Evolutionary conservation across 2,329 filamentous ascomycete genomes (phyloP).

Genomic region (Colletotrichum chrysophilum): DNA sequence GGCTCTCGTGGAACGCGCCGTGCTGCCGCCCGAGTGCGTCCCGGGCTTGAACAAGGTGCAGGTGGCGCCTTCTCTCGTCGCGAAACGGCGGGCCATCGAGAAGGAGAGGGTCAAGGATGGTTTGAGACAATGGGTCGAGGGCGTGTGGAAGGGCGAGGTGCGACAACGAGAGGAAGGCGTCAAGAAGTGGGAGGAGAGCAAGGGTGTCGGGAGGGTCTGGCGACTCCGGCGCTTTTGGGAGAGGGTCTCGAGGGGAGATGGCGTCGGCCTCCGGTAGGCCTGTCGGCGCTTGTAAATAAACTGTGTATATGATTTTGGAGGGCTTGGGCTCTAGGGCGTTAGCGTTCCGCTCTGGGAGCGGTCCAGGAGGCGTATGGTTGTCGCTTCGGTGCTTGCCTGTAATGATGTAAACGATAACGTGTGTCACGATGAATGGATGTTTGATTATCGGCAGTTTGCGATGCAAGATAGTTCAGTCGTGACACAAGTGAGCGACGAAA

Average conservation of each 20-base stretch:
- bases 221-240: constrained; percentile 72
- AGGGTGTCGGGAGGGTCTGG: constrained; percentile 63
- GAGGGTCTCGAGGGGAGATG: constrained; percentile 52
- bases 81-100: constrained; percentile 66
- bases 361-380: background rate
- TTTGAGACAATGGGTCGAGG: constrained; percentile 67
- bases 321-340: background rate
- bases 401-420: background rate
- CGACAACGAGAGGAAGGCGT: constrained; percentile 53
- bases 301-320: background rate
- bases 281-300: background rate
- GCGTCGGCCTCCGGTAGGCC: constrained; percentile 4
- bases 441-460: background rate
- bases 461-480: background rate
- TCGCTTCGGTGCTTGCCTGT: background rate
- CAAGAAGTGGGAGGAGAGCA: constrained; percentile 52
- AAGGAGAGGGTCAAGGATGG: constrained; percentile 71
- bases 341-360: background rate
- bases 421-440: background rate
- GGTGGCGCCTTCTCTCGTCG: constrained; percentile 67
- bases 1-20: constrained; percentile 65
- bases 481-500: background rate
- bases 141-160: constrained; percentile 60
- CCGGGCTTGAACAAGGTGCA: constrained; percentile 44
- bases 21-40: constrained; percentile 70